A percentile compares a stretch with the other conserved stretches of the same genome.
phyloP scores from a whole-genome alignment of 2,329 filamentous ascomycete species.

The Fusarium sp. region DNA sequence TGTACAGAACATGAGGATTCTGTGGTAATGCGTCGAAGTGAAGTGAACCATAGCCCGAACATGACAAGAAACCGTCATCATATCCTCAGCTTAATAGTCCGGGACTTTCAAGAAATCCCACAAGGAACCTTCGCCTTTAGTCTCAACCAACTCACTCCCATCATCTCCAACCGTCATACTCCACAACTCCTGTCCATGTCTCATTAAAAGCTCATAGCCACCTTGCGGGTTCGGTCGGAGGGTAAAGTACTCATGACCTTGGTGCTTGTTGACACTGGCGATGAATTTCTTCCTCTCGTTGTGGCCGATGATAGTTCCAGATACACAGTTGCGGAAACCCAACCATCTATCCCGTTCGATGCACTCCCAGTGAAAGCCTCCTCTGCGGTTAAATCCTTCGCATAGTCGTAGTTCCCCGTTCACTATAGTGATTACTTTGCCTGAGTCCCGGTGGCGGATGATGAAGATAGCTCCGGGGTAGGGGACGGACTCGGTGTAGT shows the following conservation, averaged over 20 bases:
- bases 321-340: conserved; percentile 51
- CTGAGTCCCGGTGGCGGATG: conserved; percentile 44
- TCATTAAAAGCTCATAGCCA: conserved; percentile 49
- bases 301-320: conserved; percentile 50
- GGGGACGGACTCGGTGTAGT: conserved; percentile 33
- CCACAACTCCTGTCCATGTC: conserved; percentile 43
- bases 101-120: conserved; percentile 45
- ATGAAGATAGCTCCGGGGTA: conserved; percentile 46
- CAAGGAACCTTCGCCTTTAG: conserved; percentile 43
- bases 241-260: conserved; percentile 47
- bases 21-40: conserved; percentile 17
- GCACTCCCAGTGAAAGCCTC: conserved; percentile 52
- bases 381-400: conserved; percentile 18
- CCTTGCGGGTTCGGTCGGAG: conserved; percentile 44
- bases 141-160: conserved; percentile 42
- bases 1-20: conserved; percentile 25
- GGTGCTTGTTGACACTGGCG: conserved; percentile 40
- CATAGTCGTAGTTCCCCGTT: conserved; percentile 45
- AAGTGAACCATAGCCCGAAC: too few relatives aligned
- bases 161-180: conserved; percentile 42
- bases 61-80: not conserved
- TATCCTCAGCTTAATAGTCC: too few relatives aligned
- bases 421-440: conserved; percentile 46
- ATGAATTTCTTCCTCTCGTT: conserved; percentile 39
- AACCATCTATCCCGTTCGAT: conserved; percentile 52